phyloP scores from a whole-genome alignment of 345 rosid genomes.

The Syzygium oleosum region DNA sequence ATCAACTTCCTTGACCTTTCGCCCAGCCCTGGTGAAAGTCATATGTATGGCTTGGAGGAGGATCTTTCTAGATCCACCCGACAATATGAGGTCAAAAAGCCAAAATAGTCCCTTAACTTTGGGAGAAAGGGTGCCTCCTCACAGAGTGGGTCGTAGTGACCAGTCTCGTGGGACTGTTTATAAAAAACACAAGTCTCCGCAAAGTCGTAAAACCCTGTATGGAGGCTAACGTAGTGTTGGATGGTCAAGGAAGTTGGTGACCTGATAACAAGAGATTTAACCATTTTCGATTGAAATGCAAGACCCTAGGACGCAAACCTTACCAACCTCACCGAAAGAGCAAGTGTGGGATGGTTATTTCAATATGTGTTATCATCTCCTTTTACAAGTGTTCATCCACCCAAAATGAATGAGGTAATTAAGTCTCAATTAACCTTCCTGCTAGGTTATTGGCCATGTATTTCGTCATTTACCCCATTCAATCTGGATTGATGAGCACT shows the following conservation, averaged over 20 bases:
- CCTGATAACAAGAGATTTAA: neutral
- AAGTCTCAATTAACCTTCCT: neutral
- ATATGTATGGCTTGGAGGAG: neutral
- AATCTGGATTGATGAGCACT: neutral
- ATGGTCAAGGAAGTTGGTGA: neutral
- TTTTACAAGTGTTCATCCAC: neutral
- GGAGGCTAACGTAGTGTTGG: neutral
- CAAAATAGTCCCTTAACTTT: neutral
- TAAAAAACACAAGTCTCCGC: neutral
- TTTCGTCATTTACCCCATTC: neutral
- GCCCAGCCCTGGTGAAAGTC: neutral
- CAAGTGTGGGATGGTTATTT: neutral
- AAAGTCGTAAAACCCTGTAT: neutral
- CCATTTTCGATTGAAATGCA: neutral
- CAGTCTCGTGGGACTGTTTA: fast-evolving
- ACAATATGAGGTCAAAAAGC: neutral
- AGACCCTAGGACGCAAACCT: neutral
- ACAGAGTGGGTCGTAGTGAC: neutral
- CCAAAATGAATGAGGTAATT: neutral
- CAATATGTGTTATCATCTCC: neutral
- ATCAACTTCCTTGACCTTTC: neutral
- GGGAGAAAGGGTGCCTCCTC: neutral
- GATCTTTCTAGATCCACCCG: neutral
- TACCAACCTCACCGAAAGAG: neutral
- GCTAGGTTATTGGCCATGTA: neutral